Base-by-base conservation (phyloP, 2,329 filamentous ascomycete genomes). In the Monilinia fructigena region DNA sequence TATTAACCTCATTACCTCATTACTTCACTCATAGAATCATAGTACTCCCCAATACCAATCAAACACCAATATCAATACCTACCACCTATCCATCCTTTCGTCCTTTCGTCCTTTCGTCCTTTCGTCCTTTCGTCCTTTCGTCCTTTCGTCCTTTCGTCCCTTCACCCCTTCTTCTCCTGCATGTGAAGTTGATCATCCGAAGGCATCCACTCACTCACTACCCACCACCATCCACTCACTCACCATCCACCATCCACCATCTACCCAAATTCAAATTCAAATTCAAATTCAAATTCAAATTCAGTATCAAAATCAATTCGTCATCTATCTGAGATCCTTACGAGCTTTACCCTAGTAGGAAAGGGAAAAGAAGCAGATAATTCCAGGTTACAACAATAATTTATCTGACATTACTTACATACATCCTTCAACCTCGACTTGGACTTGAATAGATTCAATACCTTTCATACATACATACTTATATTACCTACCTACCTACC, bases 131-230 rank as follows among this genome's bases (percentile, higher is more conserved):
- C 1, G 23, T 23, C 23, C 23, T 23, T 23, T 23, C 23, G 23
- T 23, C 23, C 23, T 1, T 23, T 23, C 23, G 23, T 23, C 23
- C 23, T 1, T 23, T 23, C 23, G 23, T 23, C 23, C 23, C 23
- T 23, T 23, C 23, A 23, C 23, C 23, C 42, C 47, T 11, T 35
- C 31, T 35, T 52, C n/a, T 40, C n/a, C 59, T 62, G 48, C 47
- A 53, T 38, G 18, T 40, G 45, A 53, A 50, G 47, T 48, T 38
- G 42, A 48, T 60, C 67, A 52, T 60, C 62, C 65, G 64, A 45
- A 67, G 69, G 68, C 63, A 61, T 68, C 53, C 65, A 60, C 11
- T 14, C 38, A 14, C 4, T 16, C 61, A 48, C 42, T 8, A 61
- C 53, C 40, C 11, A 42, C 40, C 11, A 42, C 31, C 7, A 35